Evolutionary conservation across 345 rosid genomes (phyloP).

Genomic region (Acer negundo): DNA sequence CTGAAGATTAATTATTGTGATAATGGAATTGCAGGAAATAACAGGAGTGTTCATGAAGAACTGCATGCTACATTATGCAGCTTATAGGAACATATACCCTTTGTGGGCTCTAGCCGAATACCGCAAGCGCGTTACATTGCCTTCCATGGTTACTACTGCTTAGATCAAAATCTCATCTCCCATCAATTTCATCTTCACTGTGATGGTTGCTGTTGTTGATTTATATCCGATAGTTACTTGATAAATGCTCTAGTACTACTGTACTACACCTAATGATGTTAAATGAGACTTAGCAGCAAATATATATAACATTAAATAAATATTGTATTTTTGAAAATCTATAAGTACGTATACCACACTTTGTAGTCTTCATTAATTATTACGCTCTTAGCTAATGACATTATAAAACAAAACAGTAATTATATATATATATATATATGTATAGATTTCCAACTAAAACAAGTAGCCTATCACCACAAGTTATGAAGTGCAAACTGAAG

Average conservation of each 20-base stretch:
- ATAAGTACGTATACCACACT: not conserved
- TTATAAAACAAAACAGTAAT: too few relatives aligned
- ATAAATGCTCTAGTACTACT: not conserved
- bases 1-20: not conserved
- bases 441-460: not conserved
- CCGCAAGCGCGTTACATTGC: slow-evolving; percentile 25
- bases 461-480: not conserved
- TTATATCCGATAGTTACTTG: not conserved
- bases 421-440: too few relatives aligned
- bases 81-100: slow-evolving; percentile 42
- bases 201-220: not conserved
- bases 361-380: not conserved
- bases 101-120: slow-evolving; percentile 51
- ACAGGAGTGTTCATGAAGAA: slow-evolving; percentile 42
- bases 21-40: slow-evolving; percentile 32
- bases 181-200: not conserved
- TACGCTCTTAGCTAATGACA: too few relatives aligned
- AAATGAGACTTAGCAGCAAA: not conserved
- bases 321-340: not conserved
- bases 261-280: not conserved
- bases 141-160: slow-evolving; percentile 7
- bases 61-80: slow-evolving; percentile 40
- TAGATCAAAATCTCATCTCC: not conserved
- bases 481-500: not conserved
- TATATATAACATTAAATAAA: too few relatives aligned